Evolutionary conservation across 495 filamentous ascomycete species (phyloP).

Genomic region (Poronia punctata): DNA sequence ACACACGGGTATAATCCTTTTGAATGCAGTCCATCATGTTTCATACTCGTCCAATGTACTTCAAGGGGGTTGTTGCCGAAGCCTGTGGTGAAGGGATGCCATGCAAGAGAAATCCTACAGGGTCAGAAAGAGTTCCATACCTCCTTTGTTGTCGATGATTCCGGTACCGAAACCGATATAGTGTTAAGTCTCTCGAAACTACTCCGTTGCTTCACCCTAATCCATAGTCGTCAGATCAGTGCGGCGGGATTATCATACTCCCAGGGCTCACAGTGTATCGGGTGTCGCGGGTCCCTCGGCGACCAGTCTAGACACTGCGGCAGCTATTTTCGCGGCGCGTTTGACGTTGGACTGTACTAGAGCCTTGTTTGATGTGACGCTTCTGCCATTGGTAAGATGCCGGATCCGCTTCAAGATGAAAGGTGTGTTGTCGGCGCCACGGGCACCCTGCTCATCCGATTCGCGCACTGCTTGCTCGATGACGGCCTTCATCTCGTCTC

Average conservation of each 20-base stretch:
- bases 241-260: constrained; percentile 8
- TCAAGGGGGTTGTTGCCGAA: too few species aligned
- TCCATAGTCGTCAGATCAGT: constrained; percentile 14
- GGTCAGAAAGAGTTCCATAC: constrained; percentile 17
- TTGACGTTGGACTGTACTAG: constrained; percentile 75
- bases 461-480: constrained; percentile 68
- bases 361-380: constrained; percentile 66
- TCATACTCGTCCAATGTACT: too few species aligned
- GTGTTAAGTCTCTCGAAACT: constrained; percentile 5
- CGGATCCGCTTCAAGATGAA: constrained; percentile 79
- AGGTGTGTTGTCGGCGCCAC: constrained; percentile 79
- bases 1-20: neutral
- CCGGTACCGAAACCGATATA: constrained; percentile 8
- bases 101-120: neutral
- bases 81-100: too few species aligned
- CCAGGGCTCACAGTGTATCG: constrained; percentile 20
- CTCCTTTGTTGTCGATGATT: constrained; percentile 9
- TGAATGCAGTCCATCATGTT: too few species aligned
- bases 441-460: constrained; percentile 59
- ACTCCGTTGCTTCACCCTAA: constrained; percentile 15
- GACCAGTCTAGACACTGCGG: constrained; percentile 59
- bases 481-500: constrained; percentile 61
- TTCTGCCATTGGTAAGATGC: constrained; percentile 65
- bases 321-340: constrained; percentile 70
- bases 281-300: constrained; percentile 10